These are phyloP conservation scores for Persicaria maculosa DNA, from an alignment of 148 eudicot genomes.

Conservation along the genomic window DNA sequence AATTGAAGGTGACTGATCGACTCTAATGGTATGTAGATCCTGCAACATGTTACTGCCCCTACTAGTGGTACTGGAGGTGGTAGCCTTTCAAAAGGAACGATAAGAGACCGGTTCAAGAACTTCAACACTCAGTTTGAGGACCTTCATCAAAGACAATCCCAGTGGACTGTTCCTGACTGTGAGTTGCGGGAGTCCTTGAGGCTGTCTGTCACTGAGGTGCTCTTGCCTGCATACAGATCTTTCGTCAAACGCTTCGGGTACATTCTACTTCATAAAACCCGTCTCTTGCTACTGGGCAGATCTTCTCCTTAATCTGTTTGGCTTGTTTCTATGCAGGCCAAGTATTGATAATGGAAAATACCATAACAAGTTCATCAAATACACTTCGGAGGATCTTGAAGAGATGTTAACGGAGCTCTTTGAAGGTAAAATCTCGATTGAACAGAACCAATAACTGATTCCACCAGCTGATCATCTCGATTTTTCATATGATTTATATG, in stretches of 20 bases:
- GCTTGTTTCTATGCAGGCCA: slow-evolving; percentile 37
- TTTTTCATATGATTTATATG: not conserved
- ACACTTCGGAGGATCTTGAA: slow-evolving; percentile 78
- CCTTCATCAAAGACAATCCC: slow-evolving; percentile 90
- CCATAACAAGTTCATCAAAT: slow-evolving; percentile 78
- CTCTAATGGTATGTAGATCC: slow-evolving; percentile 42
- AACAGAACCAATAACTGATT: slow-evolving; percentile 36
- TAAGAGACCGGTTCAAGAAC: slow-evolving; percentile 81
- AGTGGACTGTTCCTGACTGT: slow-evolving; percentile 96
- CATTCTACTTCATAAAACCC: not conserved
- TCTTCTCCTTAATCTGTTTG: slow-evolving; percentile 4
- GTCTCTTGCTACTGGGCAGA: not conserved
- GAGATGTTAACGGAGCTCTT: slow-evolving; percentile 88
- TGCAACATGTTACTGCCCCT: slow-evolving; percentile 59
- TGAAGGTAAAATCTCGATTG: slow-evolving; percentile 70
- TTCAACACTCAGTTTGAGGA: slow-evolving; percentile 86
- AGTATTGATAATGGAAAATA: slow-evolving; percentile 71
- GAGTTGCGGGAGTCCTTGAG: slow-evolving; percentile 87
- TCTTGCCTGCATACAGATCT: slow-evolving; percentile 85
- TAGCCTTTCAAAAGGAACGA: slow-evolving; percentile 49
- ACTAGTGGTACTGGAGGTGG: slow-evolving; percentile 25
- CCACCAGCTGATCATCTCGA: not conserved
- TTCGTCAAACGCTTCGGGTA: slow-evolving; percentile 75
- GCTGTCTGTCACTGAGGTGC: slow-evolving; percentile 89
- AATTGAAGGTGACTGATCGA: not conserved